These are phyloP conservation scores for Ustilago bromivora DNA, from an alignment of 1,284 basidiomycete genomes.

Conservation along the genomic window DNA sequence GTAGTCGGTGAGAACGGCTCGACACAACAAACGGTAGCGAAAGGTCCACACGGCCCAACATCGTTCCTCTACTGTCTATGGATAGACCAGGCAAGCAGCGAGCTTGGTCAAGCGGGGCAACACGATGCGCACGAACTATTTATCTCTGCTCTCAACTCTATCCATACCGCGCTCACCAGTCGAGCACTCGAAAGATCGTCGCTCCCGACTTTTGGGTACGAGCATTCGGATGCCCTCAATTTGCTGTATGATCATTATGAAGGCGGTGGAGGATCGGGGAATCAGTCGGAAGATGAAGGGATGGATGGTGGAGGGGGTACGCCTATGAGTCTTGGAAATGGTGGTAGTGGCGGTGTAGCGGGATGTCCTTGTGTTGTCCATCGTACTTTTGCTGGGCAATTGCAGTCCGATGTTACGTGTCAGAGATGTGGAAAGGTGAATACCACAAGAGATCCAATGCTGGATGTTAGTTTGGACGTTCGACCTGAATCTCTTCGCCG, in stretches of 20 bases:
- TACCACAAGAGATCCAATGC: constrained; percentile 85
- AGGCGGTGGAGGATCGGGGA: constrained; percentile 31
- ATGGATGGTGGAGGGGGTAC: constrained; percentile 17
- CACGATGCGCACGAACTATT: constrained; percentile 87
- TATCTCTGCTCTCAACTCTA: constrained; percentile 65
- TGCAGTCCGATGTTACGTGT: constrained; percentile 91
- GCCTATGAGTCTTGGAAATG: constrained; percentile 11
- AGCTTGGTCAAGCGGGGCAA: constrained; percentile 89
- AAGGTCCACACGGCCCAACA: constrained; percentile 79
- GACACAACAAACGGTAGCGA: constrained; percentile 45
- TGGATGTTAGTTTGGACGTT: constrained; percentile 91
- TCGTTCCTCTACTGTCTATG: constrained; percentile 88
- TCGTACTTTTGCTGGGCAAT: constrained; percentile 85
- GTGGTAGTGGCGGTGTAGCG: constrained; percentile 36
- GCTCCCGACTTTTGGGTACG: constrained; percentile 50
- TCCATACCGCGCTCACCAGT: constrained; percentile 60
- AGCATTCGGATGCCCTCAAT: constrained; percentile 41
- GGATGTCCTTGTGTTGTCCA: constrained; percentile 91
- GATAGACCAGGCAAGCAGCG: constrained; percentile 78
- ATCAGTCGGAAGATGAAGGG: constrained; percentile 46
- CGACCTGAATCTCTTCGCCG: constrained; percentile 49
- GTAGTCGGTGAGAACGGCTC: constrained; percentile 22
- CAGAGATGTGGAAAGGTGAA: constrained; percentile 80
- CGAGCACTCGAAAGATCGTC: constrained; percentile 45
- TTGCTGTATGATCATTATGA: constrained; percentile 56